Conservation (phyloP, 345 rosid species). For the Mercurialis annua region DNA sequence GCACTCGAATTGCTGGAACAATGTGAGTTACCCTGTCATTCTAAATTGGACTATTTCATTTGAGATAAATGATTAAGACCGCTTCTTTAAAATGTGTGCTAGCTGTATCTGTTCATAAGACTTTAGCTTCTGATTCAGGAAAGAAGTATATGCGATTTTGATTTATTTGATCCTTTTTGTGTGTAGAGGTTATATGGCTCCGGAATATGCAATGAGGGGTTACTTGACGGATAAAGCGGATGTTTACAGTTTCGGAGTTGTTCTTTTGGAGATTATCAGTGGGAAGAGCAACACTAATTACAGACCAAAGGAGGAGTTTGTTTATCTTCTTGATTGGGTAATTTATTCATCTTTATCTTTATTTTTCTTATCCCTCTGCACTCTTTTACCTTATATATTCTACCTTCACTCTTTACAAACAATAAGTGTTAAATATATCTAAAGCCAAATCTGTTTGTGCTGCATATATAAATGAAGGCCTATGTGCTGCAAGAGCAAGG, state of each 20-base stretch:
- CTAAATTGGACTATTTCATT: not conserved
- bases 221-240: slow-evolving; percentile 94
- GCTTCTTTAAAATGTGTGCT: not conserved
- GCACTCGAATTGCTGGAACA: slow-evolving; percentile 72
- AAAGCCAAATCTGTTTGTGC: not conserved
- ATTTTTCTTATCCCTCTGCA: not conserved
- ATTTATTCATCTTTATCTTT: not conserved
- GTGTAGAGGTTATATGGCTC: slow-evolving; percentile 95
- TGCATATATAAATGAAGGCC: slow-evolving; percentile 42
- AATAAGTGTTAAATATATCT: not conserved
- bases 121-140: not conserved
- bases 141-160: not conserved
- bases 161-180: not conserved
- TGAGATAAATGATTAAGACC: not conserved
- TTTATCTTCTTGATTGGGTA: slow-evolving; percentile 95
- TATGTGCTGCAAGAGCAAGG: slow-evolving; percentile 94
- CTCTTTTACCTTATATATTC: not conserved
- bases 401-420: not conserved
- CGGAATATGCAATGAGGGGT: slow-evolving; percentile 98
- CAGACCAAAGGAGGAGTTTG: slow-evolving; percentile 92
- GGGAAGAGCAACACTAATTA: slow-evolving; percentile 95
- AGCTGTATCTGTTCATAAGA: not conserved
- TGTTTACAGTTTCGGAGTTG: slow-evolving; percentile 88
- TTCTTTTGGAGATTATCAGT: slow-evolving; percentile 73
- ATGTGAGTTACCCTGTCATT: slow-evolving; percentile 34